Evolutionary conservation across 495 filamentous ascomycete species (phyloP).

Genomic region (Talaromyces trachyspermus): DNA sequence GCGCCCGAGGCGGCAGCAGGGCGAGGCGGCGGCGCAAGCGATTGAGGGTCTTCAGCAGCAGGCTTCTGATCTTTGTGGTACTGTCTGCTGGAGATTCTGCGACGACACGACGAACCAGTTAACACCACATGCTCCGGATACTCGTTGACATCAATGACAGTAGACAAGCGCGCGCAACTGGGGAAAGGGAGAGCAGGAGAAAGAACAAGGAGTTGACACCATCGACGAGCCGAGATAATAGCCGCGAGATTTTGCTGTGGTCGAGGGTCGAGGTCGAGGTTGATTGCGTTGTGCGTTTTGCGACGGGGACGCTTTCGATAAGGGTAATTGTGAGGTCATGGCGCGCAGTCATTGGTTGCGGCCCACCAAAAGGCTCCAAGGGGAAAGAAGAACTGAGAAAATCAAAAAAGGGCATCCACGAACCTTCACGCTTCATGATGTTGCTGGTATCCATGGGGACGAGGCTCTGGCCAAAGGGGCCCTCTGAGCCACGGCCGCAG

Average conservation of each 20-base stretch:
- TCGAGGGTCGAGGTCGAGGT: too few species aligned
- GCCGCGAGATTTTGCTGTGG: too few species aligned
- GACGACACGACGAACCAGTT: conserved; percentile 2
- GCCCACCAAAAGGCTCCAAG: conserved; percentile 31
- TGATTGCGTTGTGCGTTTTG: too few species aligned
- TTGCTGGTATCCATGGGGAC: conserved; percentile 46
- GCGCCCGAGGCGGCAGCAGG: conserved; percentile 51
- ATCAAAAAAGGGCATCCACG: conserved; percentile 12
- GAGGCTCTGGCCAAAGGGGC: conserved; percentile 27
- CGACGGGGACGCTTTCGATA: conserved; percentile 6
- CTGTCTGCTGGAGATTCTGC: conserved; percentile 38
- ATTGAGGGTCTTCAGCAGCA: conserved; percentile 30
- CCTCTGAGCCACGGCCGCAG: conserved; percentile 40
- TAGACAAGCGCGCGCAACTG: conserved; percentile 9
- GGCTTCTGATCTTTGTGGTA: conserved; percentile 37
- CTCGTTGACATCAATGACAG: conserved; percentile 7
- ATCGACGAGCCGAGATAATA: too few species aligned
- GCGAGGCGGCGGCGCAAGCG: conserved; percentile 73
- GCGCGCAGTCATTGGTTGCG: conserved; percentile 20
- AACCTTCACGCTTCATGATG: conserved; percentile 36
- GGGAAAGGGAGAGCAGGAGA: too few species aligned
- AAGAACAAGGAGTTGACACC: too few species aligned
- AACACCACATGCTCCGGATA: not conserved
- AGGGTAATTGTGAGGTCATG: conserved; percentile 36
- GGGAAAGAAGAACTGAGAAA: conserved; percentile 6